Base-by-base conservation (phyloP, 2,329 filamentous ascomycete genomes). In the Colletotrichum sp. region DNA sequence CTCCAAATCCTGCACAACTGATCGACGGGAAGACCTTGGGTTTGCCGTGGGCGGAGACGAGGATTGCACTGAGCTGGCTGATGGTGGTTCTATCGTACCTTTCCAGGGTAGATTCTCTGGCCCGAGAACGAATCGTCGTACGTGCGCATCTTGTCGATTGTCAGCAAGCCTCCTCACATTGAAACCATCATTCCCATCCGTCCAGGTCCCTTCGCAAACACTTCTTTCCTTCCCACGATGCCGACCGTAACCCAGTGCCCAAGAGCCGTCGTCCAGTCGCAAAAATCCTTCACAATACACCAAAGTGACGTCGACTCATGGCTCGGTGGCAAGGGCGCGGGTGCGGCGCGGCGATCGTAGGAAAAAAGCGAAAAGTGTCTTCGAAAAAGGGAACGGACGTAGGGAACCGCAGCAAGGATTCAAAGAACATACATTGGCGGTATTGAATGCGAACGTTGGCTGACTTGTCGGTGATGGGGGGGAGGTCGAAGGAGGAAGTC, bases 101-200 rank as follows among this genome's bases (percentile, higher is more conserved):
- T 92, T 85, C 91, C 91, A 86, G 90, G 91, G 90, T 92, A 92
- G 82, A 92, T 92, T 88, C 89, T 91, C 89, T 89, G 88, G 85
- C 91, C 91, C 84, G 91, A 92, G 88, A 92, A 92, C 80, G 87
- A 85, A 86, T 92, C 91, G 87, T 92, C 91, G 91, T 92, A 92
- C 85, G 90, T 91, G 87, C 91, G 90, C 91, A 92, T 92, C 85
- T 87, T 91, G 85, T 81, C 83, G 18, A 58, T 26, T 60, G 72
- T 75, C 55, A 75, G 72, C 58, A 55, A 60, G 38, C 24, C 24
- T 28, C 15, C 26, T 24, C 15, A 56, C 55, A 24, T 8, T 56
- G 18, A 16, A 66, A 9, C 5, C 18, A 18, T 34, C 24, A n/a
- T 38, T 58, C 62, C 18, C 52, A 13, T 26, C 21, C 15, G 7